Percentiles rank a stretch among this genome's conserved stretches.
Evolutionary conservation across 768 basidiomycete species (phyloP).

Genomic region (Rhodotorula taiwanensis): DNA sequence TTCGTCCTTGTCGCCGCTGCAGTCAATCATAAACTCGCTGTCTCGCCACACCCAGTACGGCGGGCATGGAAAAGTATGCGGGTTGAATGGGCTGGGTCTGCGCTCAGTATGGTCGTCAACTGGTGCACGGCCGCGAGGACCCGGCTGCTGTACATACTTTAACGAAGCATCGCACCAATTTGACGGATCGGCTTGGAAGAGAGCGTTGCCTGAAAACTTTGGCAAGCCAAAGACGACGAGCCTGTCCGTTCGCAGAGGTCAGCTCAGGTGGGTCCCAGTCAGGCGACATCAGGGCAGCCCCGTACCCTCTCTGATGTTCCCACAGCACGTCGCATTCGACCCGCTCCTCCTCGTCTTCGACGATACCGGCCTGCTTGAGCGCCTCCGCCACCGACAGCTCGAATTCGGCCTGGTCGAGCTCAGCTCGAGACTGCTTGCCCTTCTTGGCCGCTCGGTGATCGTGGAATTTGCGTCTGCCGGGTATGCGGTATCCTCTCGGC

Average conservation of each 20-base stretch:
- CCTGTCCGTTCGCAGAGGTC: not conserved
- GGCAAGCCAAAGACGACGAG: constrained; percentile 24
- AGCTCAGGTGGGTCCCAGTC: no score
- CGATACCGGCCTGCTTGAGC: constrained; percentile 4
- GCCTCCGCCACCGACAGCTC: constrained; percentile 3
- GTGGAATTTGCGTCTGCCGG: not conserved
- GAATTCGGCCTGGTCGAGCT: not conserved
- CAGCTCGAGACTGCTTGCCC: not conserved
- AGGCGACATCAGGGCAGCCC: no score
- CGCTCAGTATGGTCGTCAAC: not conserved
- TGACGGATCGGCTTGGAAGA: constrained; percentile 17
- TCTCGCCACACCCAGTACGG: constrained; percentile 33
- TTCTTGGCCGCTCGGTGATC: not conserved
- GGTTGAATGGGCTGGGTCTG: constrained; percentile 19
- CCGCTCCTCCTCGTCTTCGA: constrained; percentile 16
- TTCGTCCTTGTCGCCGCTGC: constrained; percentile 32
- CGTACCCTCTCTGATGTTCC: constrained; percentile 35
- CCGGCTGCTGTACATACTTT: not conserved
- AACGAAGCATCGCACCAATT: constrained; percentile 5
- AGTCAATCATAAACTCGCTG: constrained; percentile 32
- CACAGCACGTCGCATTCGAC: constrained; percentile 21
- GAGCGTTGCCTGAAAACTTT: constrained; percentile 15
- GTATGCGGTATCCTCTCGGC: not conserved
- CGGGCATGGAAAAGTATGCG: constrained; percentile 20
- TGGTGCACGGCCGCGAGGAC: not conserved